Evolutionary conservation across 2,329 filamentous ascomycete species (phyloP).

Genomic region (Scortechinia acanthostroma): DNA sequence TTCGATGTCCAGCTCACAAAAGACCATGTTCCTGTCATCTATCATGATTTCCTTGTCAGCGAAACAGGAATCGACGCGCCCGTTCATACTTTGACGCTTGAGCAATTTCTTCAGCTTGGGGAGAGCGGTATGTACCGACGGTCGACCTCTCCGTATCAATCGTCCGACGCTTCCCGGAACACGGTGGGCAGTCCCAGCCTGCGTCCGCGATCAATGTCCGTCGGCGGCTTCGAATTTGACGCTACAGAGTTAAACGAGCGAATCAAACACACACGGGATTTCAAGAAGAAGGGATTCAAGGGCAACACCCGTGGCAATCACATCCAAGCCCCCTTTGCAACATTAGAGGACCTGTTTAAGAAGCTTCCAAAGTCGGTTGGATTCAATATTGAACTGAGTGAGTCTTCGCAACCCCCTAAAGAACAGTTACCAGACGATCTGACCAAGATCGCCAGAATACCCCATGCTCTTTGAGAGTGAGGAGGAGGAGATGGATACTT

Average conservation of each 20-base stretch:
- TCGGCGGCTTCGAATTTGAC: conserved; percentile 5
- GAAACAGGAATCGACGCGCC: conserved; percentile 29
- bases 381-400: conserved; percentile 30
- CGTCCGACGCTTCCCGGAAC: no score
- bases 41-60: conserved; percentile 30
- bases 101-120: conserved; percentile 23
- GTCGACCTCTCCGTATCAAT: conserved; percentile 6
- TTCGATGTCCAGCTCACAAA: conserved; percentile 31
- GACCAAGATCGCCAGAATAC: conserved; percentile 19
- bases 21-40: conserved; percentile 27
- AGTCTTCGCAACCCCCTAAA: conserved; percentile 5
- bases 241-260: conserved; percentile 10
- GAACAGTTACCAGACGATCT: conserved; percentile 1
- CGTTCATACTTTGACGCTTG: conserved; percentile 25
- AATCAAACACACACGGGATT: conserved; percentile 27
- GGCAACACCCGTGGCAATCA: conserved; percentile 24
- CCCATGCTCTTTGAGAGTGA: conserved; percentile 25
- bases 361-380: conserved; percentile 22
- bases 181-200: conserved; percentile 5
- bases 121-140: conserved; percentile 8
- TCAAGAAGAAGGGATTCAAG: conserved; percentile 25
- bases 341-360: conserved; percentile 23
- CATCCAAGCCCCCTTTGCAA: conserved; percentile 25
- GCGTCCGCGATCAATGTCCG: conserved; percentile 10
- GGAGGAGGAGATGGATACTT: conserved; percentile 18